phyloP scores from a whole-genome alignment of 2,329 filamentous ascomycete species.

The Diaporthe velutina region DNA sequence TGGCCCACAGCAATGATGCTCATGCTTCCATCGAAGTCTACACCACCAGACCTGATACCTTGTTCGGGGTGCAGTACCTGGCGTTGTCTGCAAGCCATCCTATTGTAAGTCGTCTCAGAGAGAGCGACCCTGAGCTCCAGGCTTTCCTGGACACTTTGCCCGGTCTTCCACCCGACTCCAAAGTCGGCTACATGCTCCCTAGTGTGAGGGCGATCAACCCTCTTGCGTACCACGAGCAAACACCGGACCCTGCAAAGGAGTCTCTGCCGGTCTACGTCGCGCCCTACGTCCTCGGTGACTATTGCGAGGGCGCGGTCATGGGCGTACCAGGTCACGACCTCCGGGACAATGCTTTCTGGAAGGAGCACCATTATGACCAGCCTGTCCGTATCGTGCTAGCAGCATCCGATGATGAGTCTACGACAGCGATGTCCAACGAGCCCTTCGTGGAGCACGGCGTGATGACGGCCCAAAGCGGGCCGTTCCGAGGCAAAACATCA shows the following conservation, averaged over 20 bases:
- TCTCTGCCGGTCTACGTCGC: conserved; percentile 83
- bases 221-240: conserved; percentile 66
- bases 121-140: conserved; percentile 71
- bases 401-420: conserved; percentile 62
- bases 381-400: conserved; percentile 75
- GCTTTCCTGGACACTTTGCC: conserved; percentile 76
- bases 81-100: conserved; percentile 82
- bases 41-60: conserved; percentile 86
- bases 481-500: conserved; percentile 74
- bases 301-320: conserved; percentile 91
- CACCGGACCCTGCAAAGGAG: conserved; percentile 64
- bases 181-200: conserved; percentile 76
- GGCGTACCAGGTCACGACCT: conserved; percentile 89
- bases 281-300: conserved; percentile 87
- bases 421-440: conserved; percentile 57
- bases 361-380: conserved; percentile 71
- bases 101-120: conserved; percentile 72
- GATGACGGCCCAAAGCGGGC: conserved; percentile 75
- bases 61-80: conserved; percentile 89
- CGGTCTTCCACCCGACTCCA: conserved; percentile 66
- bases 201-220: conserved; percentile 75
- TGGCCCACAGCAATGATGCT: conserved; percentile 56
- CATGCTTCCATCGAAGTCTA: conserved; percentile 76
- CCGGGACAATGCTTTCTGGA: conserved; percentile 86
- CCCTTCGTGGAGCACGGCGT: conserved; percentile 76